Conservation (phyloP, 768 basidiomycete genomes). For the Mycena haematopus region DNA sequence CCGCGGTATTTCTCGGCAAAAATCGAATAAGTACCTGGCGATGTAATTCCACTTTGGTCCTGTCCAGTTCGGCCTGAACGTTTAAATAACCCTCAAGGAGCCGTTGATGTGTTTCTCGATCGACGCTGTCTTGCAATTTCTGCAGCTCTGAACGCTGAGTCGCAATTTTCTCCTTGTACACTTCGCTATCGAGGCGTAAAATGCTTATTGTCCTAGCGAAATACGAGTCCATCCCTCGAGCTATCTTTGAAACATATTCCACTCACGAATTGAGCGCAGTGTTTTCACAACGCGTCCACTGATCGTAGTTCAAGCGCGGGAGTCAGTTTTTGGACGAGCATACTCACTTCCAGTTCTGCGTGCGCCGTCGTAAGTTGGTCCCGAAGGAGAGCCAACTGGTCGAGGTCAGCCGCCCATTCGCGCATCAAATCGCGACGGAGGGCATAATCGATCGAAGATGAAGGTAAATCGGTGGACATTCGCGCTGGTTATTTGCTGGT, state of each 20-base stretch:
- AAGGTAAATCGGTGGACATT: background rate
- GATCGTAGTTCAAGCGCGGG: background rate
- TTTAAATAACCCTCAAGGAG: background rate
- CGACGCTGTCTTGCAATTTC: background rate
- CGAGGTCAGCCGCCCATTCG: slow-evolving; percentile 1
- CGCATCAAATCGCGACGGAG: background rate
- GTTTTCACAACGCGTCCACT: background rate
- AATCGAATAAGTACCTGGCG: background rate
- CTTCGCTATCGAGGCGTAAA: background rate
- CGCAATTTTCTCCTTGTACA: background rate
- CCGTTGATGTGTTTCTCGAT: background rate
- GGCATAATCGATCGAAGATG: background rate
- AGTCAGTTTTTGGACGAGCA: background rate
- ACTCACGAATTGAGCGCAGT: slow-evolving; percentile 3
- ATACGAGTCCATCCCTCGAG: background rate
- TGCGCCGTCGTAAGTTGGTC: background rate
- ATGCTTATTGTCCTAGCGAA: background rate
- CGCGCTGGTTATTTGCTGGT: background rate
- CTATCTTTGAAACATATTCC: background rate
- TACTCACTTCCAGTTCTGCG: slow-evolving; percentile 13
- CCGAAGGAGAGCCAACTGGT: background rate
- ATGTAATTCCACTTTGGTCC: background rate
- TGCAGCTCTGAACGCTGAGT: background rate
- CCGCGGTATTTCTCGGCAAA: background rate
- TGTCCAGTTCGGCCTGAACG: background rate